Evolutionary conservation across 2,329 filamentous ascomycete species (phyloP), one percentile per base, ranked within the genome.

Genomic region (Pestalotiopsis sp.): DNA sequence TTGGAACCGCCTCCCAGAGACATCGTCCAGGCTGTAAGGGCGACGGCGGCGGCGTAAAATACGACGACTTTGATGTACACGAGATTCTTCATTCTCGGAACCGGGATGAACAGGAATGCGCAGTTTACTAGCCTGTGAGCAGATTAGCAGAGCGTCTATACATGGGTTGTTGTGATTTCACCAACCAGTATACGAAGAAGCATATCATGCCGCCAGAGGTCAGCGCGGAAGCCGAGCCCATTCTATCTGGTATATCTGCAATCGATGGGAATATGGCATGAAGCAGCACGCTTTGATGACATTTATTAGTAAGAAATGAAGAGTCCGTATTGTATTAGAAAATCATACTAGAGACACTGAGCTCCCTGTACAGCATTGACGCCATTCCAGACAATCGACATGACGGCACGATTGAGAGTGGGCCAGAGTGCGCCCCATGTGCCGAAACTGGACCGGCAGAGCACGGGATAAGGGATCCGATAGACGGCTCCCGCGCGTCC

Each of bases 321-420:
- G 72, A 11, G 11, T n/a, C n/a, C n/a, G n/a, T 58, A 58, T 58
- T 7, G 2, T 11, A 22, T 22, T 4, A 22, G 26, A 30, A 22
- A 38, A 1, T 35, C 56, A 14, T 38, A 59, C 56, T 77, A 75
- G 64, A 75, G 68, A 56, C 75, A 76, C 67, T 76, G 72, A 0
- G 74, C 79, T 3, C 79, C 79, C 60, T 79, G 78, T 0, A 78
- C 77, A 0, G 74, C 73, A 58, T 81, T 82, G 1, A 83, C 80
- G 2, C 81, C 81, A 59, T 81, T 81, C 81, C 81, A 84, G 4
- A 84, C 81, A 64, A 82, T 80, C 1, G 81, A 76, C 80, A 83
- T 82, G 14, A 81, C 78, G 6, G 80, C 82, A 20, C 82, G 75
- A 67, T 81, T 81, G 66, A 81, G 79, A 4, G 76, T 78, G 1